phyloP scores from a whole-genome alignment of 78 protist genomes.

The Planoprotostelium fungivorum region DNA sequence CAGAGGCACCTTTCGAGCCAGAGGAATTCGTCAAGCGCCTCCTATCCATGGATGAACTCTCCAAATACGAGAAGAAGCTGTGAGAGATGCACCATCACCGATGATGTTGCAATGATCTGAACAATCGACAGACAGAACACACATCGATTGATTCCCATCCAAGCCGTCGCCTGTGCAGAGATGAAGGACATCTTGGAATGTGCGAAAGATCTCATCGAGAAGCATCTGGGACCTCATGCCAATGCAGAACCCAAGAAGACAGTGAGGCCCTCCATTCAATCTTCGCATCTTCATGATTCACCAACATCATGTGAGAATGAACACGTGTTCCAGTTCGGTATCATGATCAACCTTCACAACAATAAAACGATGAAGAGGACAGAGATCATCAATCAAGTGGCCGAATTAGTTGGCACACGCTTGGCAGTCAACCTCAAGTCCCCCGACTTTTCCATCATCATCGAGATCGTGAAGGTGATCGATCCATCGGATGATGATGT shows the following conservation, averaged over 20 bases:
- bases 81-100: background rate
- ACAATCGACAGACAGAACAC: background rate
- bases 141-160: background rate
- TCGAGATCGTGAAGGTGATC: background rate
- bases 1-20: background rate
- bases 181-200: background rate
- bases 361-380: background rate
- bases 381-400: background rate
- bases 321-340: background rate
- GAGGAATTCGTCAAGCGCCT: background rate
- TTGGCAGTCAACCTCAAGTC: background rate
- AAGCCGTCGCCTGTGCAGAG: background rate
- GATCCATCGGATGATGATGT: too few species aligned
- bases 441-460: background rate
- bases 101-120: background rate
- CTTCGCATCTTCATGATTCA: background rate
- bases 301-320: background rate
- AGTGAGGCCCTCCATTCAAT: background rate
- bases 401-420: background rate
- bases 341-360: background rate
- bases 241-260: background rate
- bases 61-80: background rate
- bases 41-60: background rate
- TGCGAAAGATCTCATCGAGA: background rate
- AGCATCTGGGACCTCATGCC: background rate